Evolutionary conservation across 805 yeast genomes (phyloP).

Genomic region (Yamadazyma scolyti): DNA sequence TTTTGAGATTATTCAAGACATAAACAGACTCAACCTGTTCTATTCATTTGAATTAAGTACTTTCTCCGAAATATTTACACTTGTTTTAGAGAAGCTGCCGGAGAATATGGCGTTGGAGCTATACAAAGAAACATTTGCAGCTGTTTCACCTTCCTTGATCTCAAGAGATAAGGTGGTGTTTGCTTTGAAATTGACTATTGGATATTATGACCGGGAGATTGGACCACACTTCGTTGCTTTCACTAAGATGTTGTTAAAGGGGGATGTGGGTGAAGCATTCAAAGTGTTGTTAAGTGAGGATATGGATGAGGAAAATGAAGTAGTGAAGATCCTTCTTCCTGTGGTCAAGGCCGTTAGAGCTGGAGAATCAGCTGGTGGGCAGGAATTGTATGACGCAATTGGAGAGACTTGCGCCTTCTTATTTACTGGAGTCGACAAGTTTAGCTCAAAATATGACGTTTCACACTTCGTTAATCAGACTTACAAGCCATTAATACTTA

Average conservation of each 20-base stretch:
- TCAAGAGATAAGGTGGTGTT: constrained; percentile 44
- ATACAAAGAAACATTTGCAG: constrained; percentile 44
- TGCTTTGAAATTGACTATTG: constrained; percentile 33
- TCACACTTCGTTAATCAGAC: constrained; percentile 21
- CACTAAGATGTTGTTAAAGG: too few species aligned
- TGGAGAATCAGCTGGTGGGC: constrained; percentile 2
- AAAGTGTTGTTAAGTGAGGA: too few species aligned
- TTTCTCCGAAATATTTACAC: constrained; percentile 13
- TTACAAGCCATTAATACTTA: constrained; percentile 44
- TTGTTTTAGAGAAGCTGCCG: constrained; percentile 6
- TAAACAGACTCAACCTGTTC: constrained; percentile 39
- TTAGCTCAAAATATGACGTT: constrained; percentile 29
- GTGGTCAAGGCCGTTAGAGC: background rate
- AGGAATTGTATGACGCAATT: constrained; percentile 17
- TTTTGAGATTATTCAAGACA: constrained; percentile 41
- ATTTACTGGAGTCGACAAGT: constrained; percentile 22
- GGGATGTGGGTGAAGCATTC: too few species aligned
- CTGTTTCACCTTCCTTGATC: constrained; percentile 44
- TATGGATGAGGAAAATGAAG: constrained; percentile 6
- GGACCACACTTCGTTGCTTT: constrained; percentile 19
- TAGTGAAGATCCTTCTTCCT: constrained; percentile 1
- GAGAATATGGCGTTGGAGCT: constrained; percentile 31
- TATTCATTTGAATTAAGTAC: constrained; percentile 56
- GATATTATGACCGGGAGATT: constrained; percentile 20
- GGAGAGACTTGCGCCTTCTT: constrained; percentile 17